Base-by-base conservation (phyloP, 2,329 filamentous ascomycete genomes). In the Dryadomyces sulphureus region DNA sequence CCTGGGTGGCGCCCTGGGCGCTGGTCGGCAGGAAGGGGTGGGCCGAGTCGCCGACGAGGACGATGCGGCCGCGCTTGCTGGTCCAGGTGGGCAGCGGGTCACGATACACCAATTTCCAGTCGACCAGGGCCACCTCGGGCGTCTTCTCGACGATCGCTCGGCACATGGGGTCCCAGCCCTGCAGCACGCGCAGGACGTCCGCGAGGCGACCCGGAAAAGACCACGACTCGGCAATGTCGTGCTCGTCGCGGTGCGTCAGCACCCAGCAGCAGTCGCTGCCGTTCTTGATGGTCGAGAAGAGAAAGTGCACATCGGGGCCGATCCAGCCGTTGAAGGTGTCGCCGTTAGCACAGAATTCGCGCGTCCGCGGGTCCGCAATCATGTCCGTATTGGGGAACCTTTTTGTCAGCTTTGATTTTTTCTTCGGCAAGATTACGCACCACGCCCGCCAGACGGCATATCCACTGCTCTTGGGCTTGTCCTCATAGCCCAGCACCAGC, bases 261-360 rank as follows among this genome's bases (percentile, higher is more conserved):
- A 77, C 73, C 74, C 73, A 78, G 52, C 67, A 73, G 54, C 71
- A 75, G 48, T 77, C 72, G 19, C 64, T 60, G 22, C 71, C 72
- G 50, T 65, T 62, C 57, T 75, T 75, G 52, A 77, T 68, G 3
- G 73, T 73, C 6, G 69, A 71, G 53, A 75, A 75, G 1, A 77
- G 59, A 49, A 75, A 72, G 52, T 75, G 72, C 43, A 72, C 67
- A 50, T 76, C 70, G 2, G 70, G 70, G 2, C 73, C 72, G 46
- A 76, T 69, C 74, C 68, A 72, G 22, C 73, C 73, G 46, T 74
- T 74, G 58, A 77, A 76, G 0, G 70, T 73, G 55, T 78, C 74
- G 30, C 72, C 73, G 48, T 75, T 65, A 30, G 61, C 63, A 51
- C 72, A 75, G 46, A 76, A 73, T 32, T 74, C 64, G 27, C 65